Conservation (phyloP, 306 rosid genomes). For the Arachis stenosperma region DNA sequence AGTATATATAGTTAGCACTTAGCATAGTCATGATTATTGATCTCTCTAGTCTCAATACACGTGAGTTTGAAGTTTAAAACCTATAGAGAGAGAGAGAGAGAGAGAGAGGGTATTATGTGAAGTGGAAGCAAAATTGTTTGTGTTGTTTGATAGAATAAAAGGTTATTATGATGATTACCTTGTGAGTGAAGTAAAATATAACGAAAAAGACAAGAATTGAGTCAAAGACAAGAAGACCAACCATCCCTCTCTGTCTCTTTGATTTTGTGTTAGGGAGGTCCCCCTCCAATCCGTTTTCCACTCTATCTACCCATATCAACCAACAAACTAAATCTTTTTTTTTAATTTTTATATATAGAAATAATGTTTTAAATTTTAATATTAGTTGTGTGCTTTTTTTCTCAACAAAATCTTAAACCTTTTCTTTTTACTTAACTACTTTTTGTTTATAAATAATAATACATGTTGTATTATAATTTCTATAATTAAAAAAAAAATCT, state of each 20-base stretch:
- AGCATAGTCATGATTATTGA: background rate
- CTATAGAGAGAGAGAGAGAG: constrained; percentile 28
- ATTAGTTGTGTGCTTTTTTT: too few relatives aligned
- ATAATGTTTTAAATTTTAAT: too few relatives aligned
- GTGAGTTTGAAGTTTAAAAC: constrained; percentile 56
- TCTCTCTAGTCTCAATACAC: constrained; percentile 46
- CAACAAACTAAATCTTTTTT: constrained; percentile 55
- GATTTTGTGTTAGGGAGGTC: constrained; percentile 67
- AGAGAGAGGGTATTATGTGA: constrained; percentile 58
- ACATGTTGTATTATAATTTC: too few relatives aligned
- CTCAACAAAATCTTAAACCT: too few relatives aligned
- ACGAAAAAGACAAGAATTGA: constrained; percentile 62
- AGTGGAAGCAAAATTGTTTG: constrained; percentile 71
- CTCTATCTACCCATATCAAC: constrained; percentile 69
- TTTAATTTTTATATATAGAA: too few relatives aligned
- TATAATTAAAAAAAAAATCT: too few relatives aligned
- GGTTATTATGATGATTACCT: constrained; percentile 70
- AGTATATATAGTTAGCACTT: background rate
- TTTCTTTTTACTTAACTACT: too few relatives aligned
- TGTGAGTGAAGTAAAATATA: constrained; percentile 91
- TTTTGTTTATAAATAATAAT: too few relatives aligned
- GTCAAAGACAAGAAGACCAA: constrained; percentile 80
- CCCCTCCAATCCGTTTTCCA: constrained; percentile 99
- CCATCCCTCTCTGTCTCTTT: constrained; percentile 46
- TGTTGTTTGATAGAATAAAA: constrained; percentile 23